These are phyloP conservation scores for Vigna radiata DNA, from an alignment of 306 rosid species.

Conservation along the genomic window DNA sequence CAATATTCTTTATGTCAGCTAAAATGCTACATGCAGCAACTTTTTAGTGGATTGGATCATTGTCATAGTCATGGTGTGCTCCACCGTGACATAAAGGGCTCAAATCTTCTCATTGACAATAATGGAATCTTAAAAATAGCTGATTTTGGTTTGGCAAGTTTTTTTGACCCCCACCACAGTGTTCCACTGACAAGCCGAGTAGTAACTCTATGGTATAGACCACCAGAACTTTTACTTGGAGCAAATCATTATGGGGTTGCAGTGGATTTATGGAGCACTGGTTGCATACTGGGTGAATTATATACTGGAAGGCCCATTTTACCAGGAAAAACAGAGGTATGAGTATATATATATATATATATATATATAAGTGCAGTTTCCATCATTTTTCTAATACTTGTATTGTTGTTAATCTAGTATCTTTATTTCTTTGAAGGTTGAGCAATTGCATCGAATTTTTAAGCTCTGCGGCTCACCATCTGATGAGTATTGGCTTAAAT, in stretches of 20 bases:
- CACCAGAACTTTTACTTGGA: constrained; percentile 98
- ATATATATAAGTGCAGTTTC: not conserved
- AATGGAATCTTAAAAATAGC: constrained; percentile 89
- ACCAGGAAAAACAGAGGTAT: constrained; percentile 99
- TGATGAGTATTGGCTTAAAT: constrained; percentile 85
- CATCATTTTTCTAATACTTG: constrained; percentile 15
- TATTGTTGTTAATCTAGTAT: constrained; percentile 6
- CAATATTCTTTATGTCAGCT: constrained; percentile 54
- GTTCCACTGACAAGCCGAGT: constrained; percentile 91
- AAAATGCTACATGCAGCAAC: constrained; percentile 96
- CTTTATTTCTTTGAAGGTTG: constrained; percentile 69
- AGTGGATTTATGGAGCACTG: constrained; percentile 95
- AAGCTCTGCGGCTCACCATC: constrained; percentile 99
- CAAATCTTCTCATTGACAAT: constrained; percentile 89
- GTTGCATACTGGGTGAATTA: constrained; percentile 97
- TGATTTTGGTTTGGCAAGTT: constrained; percentile 95
- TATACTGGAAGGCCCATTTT: constrained; percentile 91
- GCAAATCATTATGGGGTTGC: constrained; percentile 93
- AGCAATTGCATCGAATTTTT: constrained; percentile 95
- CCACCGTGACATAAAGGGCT: constrained; percentile 99
- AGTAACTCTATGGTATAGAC: constrained; percentile 97
- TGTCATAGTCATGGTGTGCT: constrained; percentile 88
- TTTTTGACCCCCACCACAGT: constrained; percentile 69
- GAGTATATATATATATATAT: not conserved
- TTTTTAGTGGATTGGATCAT: constrained; percentile 87